Base-by-base conservation (phyloP, 2,329 filamentous ascomycete genomes). In the Pseudophaeomoniella oleicola region DNA sequence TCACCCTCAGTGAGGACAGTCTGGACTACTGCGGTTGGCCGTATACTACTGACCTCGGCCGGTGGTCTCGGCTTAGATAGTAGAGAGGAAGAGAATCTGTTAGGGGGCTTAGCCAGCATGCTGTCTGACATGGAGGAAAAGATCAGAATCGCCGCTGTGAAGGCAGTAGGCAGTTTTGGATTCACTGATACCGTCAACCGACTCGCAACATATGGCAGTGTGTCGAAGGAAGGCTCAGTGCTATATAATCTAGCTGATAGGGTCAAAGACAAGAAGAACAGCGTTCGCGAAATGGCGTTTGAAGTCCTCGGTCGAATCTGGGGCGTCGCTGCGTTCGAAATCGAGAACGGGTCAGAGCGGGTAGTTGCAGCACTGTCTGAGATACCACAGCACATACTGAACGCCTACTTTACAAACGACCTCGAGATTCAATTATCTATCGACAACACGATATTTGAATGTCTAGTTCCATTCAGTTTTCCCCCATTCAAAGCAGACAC, bases 291-390 rank as follows among this genome's bases (percentile, higher is more conserved):
- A 29, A 84, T 88, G 48, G 87, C 85, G 16, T 93, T 94, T 73
- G 79, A 77, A 35, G 67, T 92, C 5, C 64, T 96, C 1, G 83
- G 75, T 9, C 83, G 78, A 42, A 77, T 96, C 17, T 98, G 90
- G 90, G 87, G 84, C n/a, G 87, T 92, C 13, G 88, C 84, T 10
- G 75, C 79, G 13, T 83, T 85, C 13, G 87, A 94, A 49, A 81
- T 98, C 47, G 77, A 83, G 16, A 75, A 80, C 36, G 84, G 83
- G 11, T 81, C 88, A 48, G 84, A 94, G 46, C 65, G 70, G 13
- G 79, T 93, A 14, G 72, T 71, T 10, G 64, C 74, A 6, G 71
- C 88, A n/a, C 64, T 98, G 10, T 80, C 78, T 4, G 78, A 78
- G 16, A 85, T 92, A 29, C 88, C 90, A 2, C 81, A 81, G 1